Evolutionary conservation across 306 rosid genomes (phyloP).

Genomic region (Cajanus cajan): DNA sequence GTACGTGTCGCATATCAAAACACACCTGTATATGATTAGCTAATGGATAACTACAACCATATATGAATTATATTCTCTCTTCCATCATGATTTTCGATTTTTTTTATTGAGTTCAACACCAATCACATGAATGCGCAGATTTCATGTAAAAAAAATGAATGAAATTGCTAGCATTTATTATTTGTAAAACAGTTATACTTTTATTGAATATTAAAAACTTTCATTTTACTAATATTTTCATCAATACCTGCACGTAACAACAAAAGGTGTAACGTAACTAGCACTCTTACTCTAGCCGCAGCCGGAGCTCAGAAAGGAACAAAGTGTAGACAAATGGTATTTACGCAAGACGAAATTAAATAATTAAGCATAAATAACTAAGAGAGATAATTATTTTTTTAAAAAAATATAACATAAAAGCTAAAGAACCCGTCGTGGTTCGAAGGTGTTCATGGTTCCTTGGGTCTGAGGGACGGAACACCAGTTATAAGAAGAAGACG

Average conservation of each 20-base stretch:
- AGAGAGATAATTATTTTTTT: neutral
- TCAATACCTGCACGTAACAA: too few species aligned
- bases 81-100: neutral
- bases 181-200: too few species aligned
- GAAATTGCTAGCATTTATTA: too few species aligned
- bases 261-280: too few species aligned
- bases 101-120: neutral
- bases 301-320: too few species aligned
- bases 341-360: neutral
- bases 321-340: neutral
- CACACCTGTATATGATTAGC: too few species aligned
- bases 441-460: slow-evolving; percentile 36
- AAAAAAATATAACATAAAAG: neutral
- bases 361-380: neutral
- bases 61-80: neutral
- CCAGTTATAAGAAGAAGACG: slow-evolving; percentile 47
- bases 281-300: too few species aligned
- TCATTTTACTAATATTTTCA: too few species aligned
- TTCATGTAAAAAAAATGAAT: neutral
- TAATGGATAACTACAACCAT: too few species aligned
- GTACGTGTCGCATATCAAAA: too few species aligned
- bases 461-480: slow-evolving; percentile 44
- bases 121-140: neutral
- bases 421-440: slow-evolving; percentile 17
- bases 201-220: too few species aligned